phyloP scores from a whole-genome alignment of 2,329 filamentous ascomycete species.

The Lachnellula arida region DNA sequence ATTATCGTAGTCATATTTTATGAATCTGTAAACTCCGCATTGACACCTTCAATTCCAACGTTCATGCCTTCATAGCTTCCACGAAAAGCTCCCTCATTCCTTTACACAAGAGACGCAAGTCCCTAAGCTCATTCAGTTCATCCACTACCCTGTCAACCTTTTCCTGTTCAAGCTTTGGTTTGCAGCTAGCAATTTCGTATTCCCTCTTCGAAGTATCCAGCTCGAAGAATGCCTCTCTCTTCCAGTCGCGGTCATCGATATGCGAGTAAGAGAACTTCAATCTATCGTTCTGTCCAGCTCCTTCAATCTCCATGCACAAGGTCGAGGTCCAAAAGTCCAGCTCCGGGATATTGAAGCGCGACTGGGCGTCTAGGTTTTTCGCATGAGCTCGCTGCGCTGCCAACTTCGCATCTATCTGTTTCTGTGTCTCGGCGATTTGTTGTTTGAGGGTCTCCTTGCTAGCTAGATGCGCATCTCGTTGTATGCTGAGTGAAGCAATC shows the following conservation, averaged over 20 bases:
- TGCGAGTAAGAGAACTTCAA: conserved; percentile 89
- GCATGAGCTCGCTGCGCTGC: conserved; percentile 71
- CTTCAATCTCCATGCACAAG: conserved; percentile 83
- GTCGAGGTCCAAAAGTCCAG: conserved; percentile 95
- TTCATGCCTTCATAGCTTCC: conserved; percentile 48
- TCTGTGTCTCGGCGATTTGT: conserved; percentile 64
- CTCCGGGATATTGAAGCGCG: conserved; percentile 86
- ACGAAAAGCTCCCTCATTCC: conserved; percentile 78
- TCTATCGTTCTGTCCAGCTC: conserved; percentile 75
- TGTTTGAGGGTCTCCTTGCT: conserved; percentile 52
- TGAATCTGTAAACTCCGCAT: too few relatives aligned
- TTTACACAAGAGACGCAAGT: conserved; percentile 69
- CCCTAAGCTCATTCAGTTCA: conserved; percentile 73
- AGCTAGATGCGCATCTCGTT: conserved; percentile 57
- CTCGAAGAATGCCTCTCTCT: conserved; percentile 90
- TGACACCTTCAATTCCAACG: neutral
- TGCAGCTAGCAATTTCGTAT: conserved; percentile 76
- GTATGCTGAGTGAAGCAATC: conserved; percentile 52
- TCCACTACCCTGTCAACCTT: conserved; percentile 74
- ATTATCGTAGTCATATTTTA: too few relatives aligned
- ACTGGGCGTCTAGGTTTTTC: conserved; percentile 73
- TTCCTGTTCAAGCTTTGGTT: conserved; percentile 77
- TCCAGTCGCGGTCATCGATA: conserved; percentile 81
- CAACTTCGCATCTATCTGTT: conserved; percentile 62
- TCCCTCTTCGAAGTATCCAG: conserved; percentile 75